Conservation (phyloP, 192 early-diverging fungal species). For the Radiomyces spectabilis region DNA sequence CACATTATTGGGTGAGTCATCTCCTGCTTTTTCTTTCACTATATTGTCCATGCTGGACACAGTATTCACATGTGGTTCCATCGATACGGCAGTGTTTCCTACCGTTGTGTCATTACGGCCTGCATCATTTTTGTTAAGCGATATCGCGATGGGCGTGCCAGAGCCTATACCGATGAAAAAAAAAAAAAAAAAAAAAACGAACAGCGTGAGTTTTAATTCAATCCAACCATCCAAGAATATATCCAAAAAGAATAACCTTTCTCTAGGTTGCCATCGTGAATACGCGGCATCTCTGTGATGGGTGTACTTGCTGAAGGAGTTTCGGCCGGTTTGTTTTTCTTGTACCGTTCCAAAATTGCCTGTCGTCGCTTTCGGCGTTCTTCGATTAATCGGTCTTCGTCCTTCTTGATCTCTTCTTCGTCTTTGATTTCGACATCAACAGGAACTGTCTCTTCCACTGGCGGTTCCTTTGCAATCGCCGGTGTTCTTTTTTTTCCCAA, state of each 20-base stretch:
- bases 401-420: slow-evolving; percentile 48
- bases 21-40: slow-evolving; percentile 12
- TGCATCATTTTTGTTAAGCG: too few relatives aligned
- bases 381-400: slow-evolving; percentile 76
- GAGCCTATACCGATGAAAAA: background rate
- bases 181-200: slow-evolving; percentile 1
- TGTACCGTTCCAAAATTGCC: slow-evolving; percentile 68
- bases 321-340: slow-evolving; percentile 24
- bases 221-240: too few relatives aligned
- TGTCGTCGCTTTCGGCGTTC: slow-evolving; percentile 72
- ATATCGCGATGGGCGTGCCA: too few relatives aligned
- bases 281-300: too few relatives aligned
- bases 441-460: background rate
- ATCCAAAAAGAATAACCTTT: too few relatives aligned
- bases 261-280: too few relatives aligned
- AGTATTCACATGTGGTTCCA: too few relatives aligned
- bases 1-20: slow-evolving; percentile 29
- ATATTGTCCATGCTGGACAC: too few relatives aligned
- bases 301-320: background rate
- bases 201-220: background rate
- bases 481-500: too few relatives aligned
- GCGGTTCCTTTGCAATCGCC: too few relatives aligned
- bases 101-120: too few relatives aligned
- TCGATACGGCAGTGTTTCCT: too few relatives aligned
- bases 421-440: background rate